Evolutionary conservation across 192 early-diverging fungal species (phyloP).

Genomic region (Mortierella hygrophila): DNA sequence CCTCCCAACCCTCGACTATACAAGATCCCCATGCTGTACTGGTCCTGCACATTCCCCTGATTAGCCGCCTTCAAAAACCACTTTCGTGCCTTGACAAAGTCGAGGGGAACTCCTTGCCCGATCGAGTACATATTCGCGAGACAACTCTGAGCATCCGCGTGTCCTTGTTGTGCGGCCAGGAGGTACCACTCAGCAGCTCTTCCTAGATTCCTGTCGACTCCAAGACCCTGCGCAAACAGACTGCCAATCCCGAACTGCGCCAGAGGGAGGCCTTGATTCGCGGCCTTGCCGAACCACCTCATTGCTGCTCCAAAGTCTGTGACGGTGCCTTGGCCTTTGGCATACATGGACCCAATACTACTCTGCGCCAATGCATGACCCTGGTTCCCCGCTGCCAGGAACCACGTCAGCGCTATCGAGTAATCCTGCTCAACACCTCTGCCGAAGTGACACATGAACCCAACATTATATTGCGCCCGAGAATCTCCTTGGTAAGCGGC

Average conservation of each 20-base stretch:
- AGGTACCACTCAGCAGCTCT: neutral
- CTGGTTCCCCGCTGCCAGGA: neutral
- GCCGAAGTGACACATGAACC: neutral
- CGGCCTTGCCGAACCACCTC: neutral
- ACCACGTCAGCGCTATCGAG: neutral
- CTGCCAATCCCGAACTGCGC: neutral
- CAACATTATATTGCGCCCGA: neutral
- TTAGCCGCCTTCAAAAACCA: neutral
- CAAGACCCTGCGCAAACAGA: neutral
- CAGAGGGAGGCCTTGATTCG: neutral
- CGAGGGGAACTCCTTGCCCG: neutral
- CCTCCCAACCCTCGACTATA: neutral
- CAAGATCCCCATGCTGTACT: neutral
- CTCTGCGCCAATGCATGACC: neutral
- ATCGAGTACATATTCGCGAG: neutral
- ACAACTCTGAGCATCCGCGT: neutral
- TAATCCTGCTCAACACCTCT: neutral
- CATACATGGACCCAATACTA: neutral
- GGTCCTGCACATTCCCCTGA: neutral
- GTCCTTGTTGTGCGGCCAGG: neutral
- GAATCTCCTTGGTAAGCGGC: neutral
- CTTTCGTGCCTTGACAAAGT: neutral
- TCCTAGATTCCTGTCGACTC: neutral
- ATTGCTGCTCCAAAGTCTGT: neutral
- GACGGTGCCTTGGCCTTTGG: neutral